Conservation (phyloP, 345 rosid species). For the Eucalyptus marginata region DNA sequence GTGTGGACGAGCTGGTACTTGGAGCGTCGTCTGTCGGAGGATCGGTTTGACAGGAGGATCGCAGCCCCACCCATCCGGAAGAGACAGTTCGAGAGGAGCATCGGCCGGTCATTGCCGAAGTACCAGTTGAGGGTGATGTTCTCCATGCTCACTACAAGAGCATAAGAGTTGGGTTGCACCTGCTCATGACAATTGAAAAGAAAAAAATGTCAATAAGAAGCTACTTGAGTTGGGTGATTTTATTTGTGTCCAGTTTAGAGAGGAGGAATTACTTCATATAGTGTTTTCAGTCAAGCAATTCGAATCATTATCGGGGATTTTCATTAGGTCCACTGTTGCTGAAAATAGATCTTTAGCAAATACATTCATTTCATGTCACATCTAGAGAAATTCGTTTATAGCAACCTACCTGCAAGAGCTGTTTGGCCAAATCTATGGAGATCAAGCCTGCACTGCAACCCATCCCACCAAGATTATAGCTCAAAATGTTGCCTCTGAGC, state of each 20-base stretch:
- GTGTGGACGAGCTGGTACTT: slow-evolving; percentile 91
- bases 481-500: slow-evolving; percentile 56
- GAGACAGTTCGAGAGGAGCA: slow-evolving; percentile 89
- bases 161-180: slow-evolving; percentile 86
- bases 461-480: slow-evolving; percentile 67
- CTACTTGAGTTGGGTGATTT: background rate
- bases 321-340: background rate
- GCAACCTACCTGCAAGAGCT: slow-evolving; percentile 36
- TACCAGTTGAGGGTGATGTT: slow-evolving; percentile 84
- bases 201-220: background rate
- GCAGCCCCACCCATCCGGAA: slow-evolving; percentile 98
- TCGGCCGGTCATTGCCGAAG: slow-evolving; percentile 81
- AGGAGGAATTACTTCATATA: background rate
- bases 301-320: background rate
- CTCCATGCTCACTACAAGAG: slow-evolving; percentile 90
- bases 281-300: background rate
- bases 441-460: slow-evolving; percentile 72
- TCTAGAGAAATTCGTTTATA: background rate
- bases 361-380: background rate
- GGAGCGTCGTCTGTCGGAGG: slow-evolving; percentile 63
- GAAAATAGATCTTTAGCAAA: background rate
- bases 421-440: slow-evolving; percentile 62
- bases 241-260: background rate
- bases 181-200: background rate
- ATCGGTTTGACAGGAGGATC: slow-evolving; percentile 68